A percentile compares a stretch with the other conserved stretches of the same genome.
Conservation (phyloP, 495 filamentous ascomycete genomes). For the Talaromyces proteolyticus region DNA sequence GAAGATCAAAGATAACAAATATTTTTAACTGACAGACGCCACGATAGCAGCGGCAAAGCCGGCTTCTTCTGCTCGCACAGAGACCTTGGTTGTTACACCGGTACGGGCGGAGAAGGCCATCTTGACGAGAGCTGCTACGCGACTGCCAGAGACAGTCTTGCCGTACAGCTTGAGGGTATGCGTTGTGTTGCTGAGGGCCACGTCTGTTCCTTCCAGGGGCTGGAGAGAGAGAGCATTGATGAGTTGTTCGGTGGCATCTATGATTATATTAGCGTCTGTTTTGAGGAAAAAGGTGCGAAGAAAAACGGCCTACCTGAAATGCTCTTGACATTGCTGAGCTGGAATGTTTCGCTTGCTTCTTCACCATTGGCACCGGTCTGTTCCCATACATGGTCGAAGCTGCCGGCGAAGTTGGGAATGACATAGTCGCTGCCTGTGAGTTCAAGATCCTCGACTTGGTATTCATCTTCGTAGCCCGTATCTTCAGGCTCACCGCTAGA, state of each 20-base stretch:
- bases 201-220: constrained; percentile 87
- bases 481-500: constrained; percentile 92
- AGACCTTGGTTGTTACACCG: constrained; percentile 92
- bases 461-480: constrained; percentile 91
- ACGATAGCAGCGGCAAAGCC: constrained; percentile 81
- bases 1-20: constrained; percentile 1
- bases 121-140: constrained; percentile 78
- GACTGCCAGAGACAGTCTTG: constrained; percentile 88
- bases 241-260: constrained; percentile 93
- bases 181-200: constrained; percentile 79
- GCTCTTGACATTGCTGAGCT: constrained; percentile 82
- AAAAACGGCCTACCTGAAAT: constrained; percentile 68
- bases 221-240: constrained; percentile 82
- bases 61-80: constrained; percentile 85
- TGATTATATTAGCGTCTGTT: constrained; percentile 26
- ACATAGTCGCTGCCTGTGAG: constrained; percentile 89
- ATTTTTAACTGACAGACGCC: constrained; percentile 68
- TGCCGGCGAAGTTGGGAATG: constrained; percentile 85
- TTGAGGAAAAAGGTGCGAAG: not conserved
- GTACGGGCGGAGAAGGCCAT: constrained; percentile 93
- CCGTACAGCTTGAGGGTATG: constrained; percentile 95
- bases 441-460: constrained; percentile 93
- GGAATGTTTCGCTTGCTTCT: constrained; percentile 86
- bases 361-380: constrained; percentile 84
- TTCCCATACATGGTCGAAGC: constrained; percentile 97